Evolutionary conservation across 192 early-diverging fungal species (phyloP).

Genomic region (Neocallimastix lanati): DNA sequence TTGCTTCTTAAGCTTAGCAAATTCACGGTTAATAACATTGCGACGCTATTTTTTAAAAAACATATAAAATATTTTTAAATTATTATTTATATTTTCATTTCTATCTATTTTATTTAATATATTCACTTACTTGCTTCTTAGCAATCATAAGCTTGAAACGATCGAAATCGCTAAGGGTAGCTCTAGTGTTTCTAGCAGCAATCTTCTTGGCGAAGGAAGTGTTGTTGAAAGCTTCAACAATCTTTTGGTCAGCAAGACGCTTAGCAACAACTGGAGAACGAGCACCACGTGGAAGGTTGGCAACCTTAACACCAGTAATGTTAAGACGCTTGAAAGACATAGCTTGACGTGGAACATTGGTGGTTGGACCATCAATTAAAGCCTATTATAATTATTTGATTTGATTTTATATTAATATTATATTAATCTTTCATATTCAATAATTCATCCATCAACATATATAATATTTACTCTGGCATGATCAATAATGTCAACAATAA

Average conservation of each 20-base stretch:
- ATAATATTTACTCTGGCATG: conserved; percentile 65
- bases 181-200: conserved; percentile 55
- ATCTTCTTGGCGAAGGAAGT: conserved; percentile 96
- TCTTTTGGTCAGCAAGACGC: conserved; percentile 67
- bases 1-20: not conserved
- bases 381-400: too few species aligned
- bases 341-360: conserved; percentile 71
- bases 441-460: not conserved
- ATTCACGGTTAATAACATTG: not conserved
- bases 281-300: conserved; percentile 64
- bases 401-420: not conserved
- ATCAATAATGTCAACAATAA: conserved; percentile 98
- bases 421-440: too few species aligned
- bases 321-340: conserved; percentile 76
- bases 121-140: conserved; percentile 59
- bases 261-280: conserved; percentile 57
- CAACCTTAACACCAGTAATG: conserved; percentile 76
- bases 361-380: conserved; percentile 94
- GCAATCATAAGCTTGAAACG: conserved; percentile 94
- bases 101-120: too few species aligned
- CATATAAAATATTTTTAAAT: too few species aligned
- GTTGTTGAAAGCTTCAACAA: conserved; percentile 63
- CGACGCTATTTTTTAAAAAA: too few species aligned
- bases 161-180: conserved; percentile 79
- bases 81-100: too few species aligned